These are phyloP conservation scores for Nitzschia inconspicua DNA, from an alignment of 108 stramenopile genomes.

Conservation along the genomic window DNA sequence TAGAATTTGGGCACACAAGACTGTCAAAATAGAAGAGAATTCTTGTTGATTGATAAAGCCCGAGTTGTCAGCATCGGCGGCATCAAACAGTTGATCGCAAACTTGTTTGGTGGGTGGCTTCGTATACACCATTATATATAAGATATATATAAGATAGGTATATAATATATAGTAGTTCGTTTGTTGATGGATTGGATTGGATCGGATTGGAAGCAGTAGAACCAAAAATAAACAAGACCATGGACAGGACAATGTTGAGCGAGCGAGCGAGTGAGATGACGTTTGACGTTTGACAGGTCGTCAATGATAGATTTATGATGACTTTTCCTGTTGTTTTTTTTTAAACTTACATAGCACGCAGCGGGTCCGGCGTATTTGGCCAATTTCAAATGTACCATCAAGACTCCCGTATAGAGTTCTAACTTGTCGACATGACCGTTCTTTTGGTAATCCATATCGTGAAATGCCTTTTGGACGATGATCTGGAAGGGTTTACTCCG, in stretches of 20 bases:
- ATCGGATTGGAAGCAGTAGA: neutral
- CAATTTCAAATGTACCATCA: slow-evolving; percentile 51
- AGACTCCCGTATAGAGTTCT: slow-evolving; percentile 46
- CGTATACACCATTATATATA: too few species aligned
- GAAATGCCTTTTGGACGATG: slow-evolving; percentile 29
- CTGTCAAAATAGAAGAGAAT: slow-evolving; percentile 38
- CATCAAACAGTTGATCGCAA: slow-evolving; percentile 45
- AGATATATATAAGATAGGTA: neutral
- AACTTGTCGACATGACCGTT: slow-evolving; percentile 22
- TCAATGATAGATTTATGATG: neutral
- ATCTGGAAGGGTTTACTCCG: slow-evolving; percentile 17
- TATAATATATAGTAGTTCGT: neutral
- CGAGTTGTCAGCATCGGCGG: slow-evolving; percentile 39
- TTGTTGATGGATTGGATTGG: neutral
- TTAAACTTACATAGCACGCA: slow-evolving; percentile 30
- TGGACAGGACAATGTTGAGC: too few species aligned
- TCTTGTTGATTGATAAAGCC: slow-evolving; percentile 43
- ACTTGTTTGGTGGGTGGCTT: slow-evolving; percentile 37
- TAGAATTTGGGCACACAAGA: slow-evolving; percentile 33
- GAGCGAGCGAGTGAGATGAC: too few species aligned
- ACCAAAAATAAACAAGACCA: too few species aligned
- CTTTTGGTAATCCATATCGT: slow-evolving; percentile 9
- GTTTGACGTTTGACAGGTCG: neutral
- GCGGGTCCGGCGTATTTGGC: slow-evolving; percentile 58
- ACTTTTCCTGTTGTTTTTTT: too few species aligned